Conservation (phyloP, 495 filamentous ascomycete species). For the Bacidia rubella region DNA sequence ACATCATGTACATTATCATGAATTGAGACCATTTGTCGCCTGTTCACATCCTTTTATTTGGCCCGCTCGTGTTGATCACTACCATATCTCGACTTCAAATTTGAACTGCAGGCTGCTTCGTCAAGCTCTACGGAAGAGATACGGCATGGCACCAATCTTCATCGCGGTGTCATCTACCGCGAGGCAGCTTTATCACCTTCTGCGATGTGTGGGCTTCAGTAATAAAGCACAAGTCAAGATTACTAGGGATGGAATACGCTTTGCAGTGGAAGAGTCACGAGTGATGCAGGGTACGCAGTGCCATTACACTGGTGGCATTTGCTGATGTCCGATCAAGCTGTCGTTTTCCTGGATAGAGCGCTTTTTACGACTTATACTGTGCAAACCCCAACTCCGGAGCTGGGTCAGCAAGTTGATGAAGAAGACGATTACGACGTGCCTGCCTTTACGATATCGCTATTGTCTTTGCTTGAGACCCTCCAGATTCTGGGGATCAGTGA, state of each 20-base stretch:
- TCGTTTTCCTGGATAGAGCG: constrained; percentile 68
- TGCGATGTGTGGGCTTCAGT: constrained; percentile 75
- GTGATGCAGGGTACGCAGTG: constrained; percentile 63
- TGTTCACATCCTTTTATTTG: too few relatives aligned
- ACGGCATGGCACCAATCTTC: constrained; percentile 37
- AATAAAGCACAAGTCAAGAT: constrained; percentile 74
- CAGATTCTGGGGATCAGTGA: constrained; percentile 85
- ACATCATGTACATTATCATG: neutral
- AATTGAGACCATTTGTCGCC: too few relatives aligned
- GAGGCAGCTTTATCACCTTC: constrained; percentile 74
- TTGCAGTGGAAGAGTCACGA: constrained; percentile 70
- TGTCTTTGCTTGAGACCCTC: constrained; percentile 80
- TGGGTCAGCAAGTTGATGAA: constrained; percentile 22
- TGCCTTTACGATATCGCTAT: constrained; percentile 71
- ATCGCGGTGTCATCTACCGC: constrained; percentile 75
- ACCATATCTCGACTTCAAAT: too few relatives aligned
- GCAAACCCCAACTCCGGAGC: constrained; percentile 26
- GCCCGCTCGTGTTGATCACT: too few relatives aligned
- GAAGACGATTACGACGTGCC: constrained; percentile 26
- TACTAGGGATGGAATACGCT: constrained; percentile 66
- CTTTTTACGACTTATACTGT: constrained; percentile 78
- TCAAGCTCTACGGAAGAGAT: too few relatives aligned
- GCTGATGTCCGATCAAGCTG: constrained; percentile 33
- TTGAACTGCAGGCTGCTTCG: too few relatives aligned
- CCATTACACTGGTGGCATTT: neutral